phyloP scores from a whole-genome alignment of 805 yeast species.

The Ogataea zsoltii region DNA sequence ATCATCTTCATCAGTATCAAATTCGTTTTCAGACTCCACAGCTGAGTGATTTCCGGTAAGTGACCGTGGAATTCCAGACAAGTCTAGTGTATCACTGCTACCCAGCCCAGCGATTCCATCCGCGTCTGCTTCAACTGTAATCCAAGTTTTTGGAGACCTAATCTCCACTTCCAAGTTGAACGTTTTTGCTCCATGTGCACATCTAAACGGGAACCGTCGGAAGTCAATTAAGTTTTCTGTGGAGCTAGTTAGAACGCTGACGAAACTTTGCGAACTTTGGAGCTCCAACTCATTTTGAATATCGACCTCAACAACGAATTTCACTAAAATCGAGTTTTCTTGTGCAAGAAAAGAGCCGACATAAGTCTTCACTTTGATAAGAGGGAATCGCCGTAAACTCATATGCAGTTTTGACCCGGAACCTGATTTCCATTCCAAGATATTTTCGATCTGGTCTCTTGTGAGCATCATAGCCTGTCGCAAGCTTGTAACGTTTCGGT shows the following conservation, averaged over 20 bases:
- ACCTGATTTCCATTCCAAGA: slow-evolving; percentile 33
- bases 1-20: slow-evolving; percentile 17
- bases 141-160: slow-evolving; percentile 16
- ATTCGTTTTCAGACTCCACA: slow-evolving; percentile 20
- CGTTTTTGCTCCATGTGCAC: slow-evolving; percentile 26
- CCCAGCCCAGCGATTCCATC: slow-evolving; percentile 42
- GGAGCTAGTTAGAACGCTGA: slow-evolving; percentile 2
- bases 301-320: background rate
- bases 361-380: background rate
- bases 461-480: slow-evolving; percentile 33
- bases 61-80: too few relatives aligned
- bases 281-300: background rate
- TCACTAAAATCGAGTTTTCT: background rate
- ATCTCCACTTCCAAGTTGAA: slow-evolving; percentile 32
- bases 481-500: slow-evolving; percentile 36
- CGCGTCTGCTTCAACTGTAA: slow-evolving; percentile 36
- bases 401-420: slow-evolving; percentile 1
- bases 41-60: too few relatives aligned
- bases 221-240: slow-evolving; percentile 44
- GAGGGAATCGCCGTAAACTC: background rate
- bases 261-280: background rate
- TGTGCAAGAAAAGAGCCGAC: background rate
- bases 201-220: slow-evolving; percentile 37
- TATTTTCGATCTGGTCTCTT: slow-evolving; percentile 41
- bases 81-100: too few relatives aligned